Evolutionary conservation across 2,329 filamentous ascomycete species (phyloP).

Genomic region (Penicillium thymicola): DNA sequence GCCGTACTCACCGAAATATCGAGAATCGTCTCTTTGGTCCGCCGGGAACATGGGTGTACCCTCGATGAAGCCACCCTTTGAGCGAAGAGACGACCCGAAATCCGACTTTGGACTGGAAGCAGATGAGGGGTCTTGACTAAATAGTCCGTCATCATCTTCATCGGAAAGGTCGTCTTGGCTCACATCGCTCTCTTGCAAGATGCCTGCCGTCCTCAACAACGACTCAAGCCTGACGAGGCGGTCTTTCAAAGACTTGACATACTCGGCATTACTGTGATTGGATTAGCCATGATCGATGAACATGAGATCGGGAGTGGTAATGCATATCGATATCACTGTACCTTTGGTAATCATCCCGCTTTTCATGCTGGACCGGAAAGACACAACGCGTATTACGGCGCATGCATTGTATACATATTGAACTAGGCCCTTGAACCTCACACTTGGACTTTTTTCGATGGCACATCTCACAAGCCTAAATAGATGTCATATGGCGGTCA

Average conservation of each 20-base stretch:
- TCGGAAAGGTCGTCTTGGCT: constrained; percentile 40
- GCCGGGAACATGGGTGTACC: constrained; percentile 79
- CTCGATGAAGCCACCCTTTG: constrained; percentile 46
- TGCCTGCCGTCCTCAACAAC: constrained; percentile 74
- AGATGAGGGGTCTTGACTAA: constrained; percentile 10
- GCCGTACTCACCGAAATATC: constrained; percentile 61
- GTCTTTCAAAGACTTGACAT: constrained; percentile 90
- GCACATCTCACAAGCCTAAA: constrained; percentile 85
- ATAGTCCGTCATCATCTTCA: constrained; percentile 9
- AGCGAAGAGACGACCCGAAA: constrained; percentile 6
- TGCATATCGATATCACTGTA: constrained; percentile 37
- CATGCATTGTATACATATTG: constrained; percentile 74
- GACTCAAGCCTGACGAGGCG: constrained; percentile 88
- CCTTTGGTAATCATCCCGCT: constrained; percentile 87
- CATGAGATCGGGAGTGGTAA: neutral
- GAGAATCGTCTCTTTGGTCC: constrained; percentile 82
- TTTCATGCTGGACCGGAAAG: constrained; percentile 91
- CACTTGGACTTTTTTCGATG: constrained; percentile 87
- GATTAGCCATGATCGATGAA: neutral
- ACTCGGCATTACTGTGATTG: constrained; percentile 66
- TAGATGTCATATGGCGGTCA: constrained; percentile 2
- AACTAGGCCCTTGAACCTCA: constrained; percentile 77
- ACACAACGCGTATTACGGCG: constrained; percentile 94
- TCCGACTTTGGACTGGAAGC: constrained; percentile 8
- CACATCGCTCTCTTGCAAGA: constrained; percentile 75